Conservation (phyloP, 495 filamentous ascomycete species). For the Podospora tetraspora region DNA sequence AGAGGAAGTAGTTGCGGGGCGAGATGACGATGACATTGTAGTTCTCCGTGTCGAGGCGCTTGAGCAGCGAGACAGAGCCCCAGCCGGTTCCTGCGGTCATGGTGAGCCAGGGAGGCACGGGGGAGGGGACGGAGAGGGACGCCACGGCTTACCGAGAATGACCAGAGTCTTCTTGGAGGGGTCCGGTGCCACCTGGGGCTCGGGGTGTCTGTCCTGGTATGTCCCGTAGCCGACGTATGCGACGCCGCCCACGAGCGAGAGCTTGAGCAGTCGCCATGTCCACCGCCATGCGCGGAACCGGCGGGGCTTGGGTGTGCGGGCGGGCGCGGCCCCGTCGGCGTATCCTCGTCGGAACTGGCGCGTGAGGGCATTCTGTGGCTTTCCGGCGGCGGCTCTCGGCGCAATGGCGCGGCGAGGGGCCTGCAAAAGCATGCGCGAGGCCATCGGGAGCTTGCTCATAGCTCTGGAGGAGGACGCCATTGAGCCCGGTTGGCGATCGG, state of each 20-base stretch:
- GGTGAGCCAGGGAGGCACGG: background rate
- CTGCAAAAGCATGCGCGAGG: constrained; percentile 26
- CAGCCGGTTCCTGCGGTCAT: constrained; percentile 73
- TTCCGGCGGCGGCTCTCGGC: constrained; percentile 19
- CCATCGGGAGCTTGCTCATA: constrained; percentile 29
- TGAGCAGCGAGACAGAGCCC: constrained; percentile 93
- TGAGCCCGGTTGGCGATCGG: constrained; percentile 26
- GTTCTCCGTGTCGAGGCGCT: constrained; percentile 96
- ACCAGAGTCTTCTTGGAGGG: constrained; percentile 95
- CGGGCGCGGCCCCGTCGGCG: constrained; percentile 31
- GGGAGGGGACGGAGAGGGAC: background rate
- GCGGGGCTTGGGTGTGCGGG: constrained; percentile 26
- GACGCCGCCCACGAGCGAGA: constrained; percentile 60
- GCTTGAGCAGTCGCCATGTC: constrained; percentile 70
- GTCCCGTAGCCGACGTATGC: constrained; percentile 73
- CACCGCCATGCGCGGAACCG: constrained; percentile 42
- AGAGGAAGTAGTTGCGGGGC: constrained; percentile 98
- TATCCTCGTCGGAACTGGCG: constrained; percentile 40
- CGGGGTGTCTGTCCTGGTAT: constrained; percentile 73
- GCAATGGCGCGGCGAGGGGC: constrained; percentile 22
- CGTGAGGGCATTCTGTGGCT: constrained; percentile 21
- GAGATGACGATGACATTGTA: constrained; percentile 98
- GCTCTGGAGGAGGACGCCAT: constrained; percentile 33
- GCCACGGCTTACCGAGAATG: constrained; percentile 67
- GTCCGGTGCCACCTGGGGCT: constrained; percentile 74